Percentiles rank a stretch among this genome's conserved stretches.
These are phyloP conservation scores for Zymoseptoria ardabiliae DNA, from an alignment of 2,329 filamentous ascomycete species.

Conservation along the genomic window DNA sequence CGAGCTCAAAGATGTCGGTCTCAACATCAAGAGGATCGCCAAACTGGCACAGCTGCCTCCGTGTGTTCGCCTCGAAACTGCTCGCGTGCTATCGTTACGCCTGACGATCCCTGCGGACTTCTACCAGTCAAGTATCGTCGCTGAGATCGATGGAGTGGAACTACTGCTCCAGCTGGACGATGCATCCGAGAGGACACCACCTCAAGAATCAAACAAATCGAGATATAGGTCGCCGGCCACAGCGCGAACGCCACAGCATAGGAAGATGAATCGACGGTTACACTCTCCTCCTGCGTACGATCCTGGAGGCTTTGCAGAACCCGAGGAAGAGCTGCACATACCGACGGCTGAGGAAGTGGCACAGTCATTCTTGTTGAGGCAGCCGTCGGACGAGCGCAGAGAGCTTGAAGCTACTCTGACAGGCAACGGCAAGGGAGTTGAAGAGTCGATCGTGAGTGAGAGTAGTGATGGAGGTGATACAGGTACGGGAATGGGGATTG, in stretches of 20 bases:
- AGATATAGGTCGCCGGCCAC: slow-evolving; percentile 20
- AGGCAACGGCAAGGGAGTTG: slow-evolving; percentile 48
- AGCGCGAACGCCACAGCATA: slow-evolving; percentile 25
- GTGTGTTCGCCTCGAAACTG: slow-evolving; percentile 62
- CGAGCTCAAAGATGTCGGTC: slow-evolving; percentile 77
- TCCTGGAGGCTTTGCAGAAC: slow-evolving; percentile 19
- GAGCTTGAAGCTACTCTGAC: slow-evolving; percentile 63
- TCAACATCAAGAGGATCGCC: slow-evolving; percentile 55
- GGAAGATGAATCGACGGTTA: slow-evolving; percentile 30
- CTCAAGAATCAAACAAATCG: slow-evolving; percentile 32
- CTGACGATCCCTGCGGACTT: slow-evolving; percentile 83
- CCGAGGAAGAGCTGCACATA: slow-evolving; percentile 37
- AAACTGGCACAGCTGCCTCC: slow-evolving; percentile 55
- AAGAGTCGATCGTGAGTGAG: slow-evolving; percentile 49
- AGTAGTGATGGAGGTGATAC: slow-evolving; percentile 52
- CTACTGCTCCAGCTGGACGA: slow-evolving; percentile 42
- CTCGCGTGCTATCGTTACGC: slow-evolving; percentile 67
- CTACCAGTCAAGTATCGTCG: slow-evolving; percentile 71
- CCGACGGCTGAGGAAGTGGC: slow-evolving; percentile 68
- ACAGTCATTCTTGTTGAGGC: slow-evolving; percentile 68
- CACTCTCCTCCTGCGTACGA: slow-evolving; percentile 24
- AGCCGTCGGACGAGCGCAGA: slow-evolving; percentile 57
- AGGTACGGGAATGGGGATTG: slow-evolving; percentile 65
- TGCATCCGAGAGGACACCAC: slow-evolving; percentile 3
- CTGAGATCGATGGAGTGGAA: slow-evolving; percentile 76